Evolutionary conservation across 768 basidiomycete species (phyloP).

Genomic region (Pholiota conissans): DNA sequence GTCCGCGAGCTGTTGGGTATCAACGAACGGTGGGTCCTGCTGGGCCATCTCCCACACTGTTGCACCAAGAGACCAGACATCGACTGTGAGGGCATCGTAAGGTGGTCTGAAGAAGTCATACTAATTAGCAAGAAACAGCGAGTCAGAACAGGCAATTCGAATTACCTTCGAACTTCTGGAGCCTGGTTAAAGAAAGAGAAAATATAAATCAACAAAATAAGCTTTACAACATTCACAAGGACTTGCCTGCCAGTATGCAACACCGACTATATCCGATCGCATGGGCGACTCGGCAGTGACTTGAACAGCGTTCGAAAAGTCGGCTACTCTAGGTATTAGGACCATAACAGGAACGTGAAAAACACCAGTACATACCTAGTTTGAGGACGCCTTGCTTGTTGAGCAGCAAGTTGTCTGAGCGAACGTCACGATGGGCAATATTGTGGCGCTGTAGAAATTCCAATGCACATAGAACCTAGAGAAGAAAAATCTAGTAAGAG

Average conservation of each 20-base stretch:
- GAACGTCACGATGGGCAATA: conserved; percentile 82
- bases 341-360: background rate
- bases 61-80: conserved; percentile 81
- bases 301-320: conserved; percentile 77
- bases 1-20: conserved; percentile 53
- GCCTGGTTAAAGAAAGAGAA: conserved; percentile 39
- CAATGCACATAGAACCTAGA: conserved; percentile 64
- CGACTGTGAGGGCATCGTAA: conserved; percentile 74
- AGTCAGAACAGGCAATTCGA: conserved; percentile 1
- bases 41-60: conserved; percentile 85
- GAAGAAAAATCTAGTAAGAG: conserved; percentile 7
- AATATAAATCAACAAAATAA: background rate
- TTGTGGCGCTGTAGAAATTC: conserved; percentile 61
- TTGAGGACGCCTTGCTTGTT: conserved; percentile 72
- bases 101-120: conserved; percentile 44
- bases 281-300: conserved; percentile 52
- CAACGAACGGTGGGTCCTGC: conserved; percentile 70
- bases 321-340: conserved; percentile 44
- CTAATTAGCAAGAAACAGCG: background rate
- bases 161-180: conserved; percentile 75
- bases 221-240: background rate
- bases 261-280: conserved; percentile 62
- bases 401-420: conserved; percentile 80
- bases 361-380: conserved; percentile 50
- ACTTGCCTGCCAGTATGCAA: conserved; percentile 75